Base-by-base conservation (phyloP, 176 grass and related monocot genomes). In the Oryza australiensis region DNA sequence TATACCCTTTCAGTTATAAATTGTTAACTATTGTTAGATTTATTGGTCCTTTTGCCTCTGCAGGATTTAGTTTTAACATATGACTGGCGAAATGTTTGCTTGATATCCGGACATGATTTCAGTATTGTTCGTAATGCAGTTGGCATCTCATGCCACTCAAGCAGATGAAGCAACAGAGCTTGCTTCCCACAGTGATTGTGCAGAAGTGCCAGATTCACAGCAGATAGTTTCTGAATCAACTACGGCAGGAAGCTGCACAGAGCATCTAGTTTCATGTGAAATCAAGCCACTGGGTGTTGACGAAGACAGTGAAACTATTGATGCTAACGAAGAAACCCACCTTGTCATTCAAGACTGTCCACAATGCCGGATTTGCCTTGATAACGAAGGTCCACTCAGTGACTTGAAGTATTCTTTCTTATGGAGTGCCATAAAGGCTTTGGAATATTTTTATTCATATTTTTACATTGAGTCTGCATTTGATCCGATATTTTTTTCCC, bases 361-460 rank as follows among this genome's bases (percentile, higher is more conserved):
- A 51, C 95, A 98, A 34, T 98, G 95, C 32, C 84, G 92, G 59
- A 98, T 98, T 82, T 98, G 95, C 81, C 92, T 98, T 79, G 95
- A 98, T 82, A 98, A 42, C 26, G 95, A 81, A 98, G 95, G 95
- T 98, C 48, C 67, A 71, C 66, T 65, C 73, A 42, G 51, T 72
- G 70, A 46, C n/a, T 16, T 71, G 32, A 84, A 49, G 13, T 40
- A 23, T 48, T 62, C 45, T 77, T 77, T 53, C 11, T 40, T 66
- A 84, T 11, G 33, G 26, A 73, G 27, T 72, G 43, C 63, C 14
- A 66, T 63, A 59, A 70, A 9, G 23, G 41, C 18, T 64, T 87
- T 70, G 46, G 53, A 72, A 41, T 75, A 41, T 18, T 46, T 43
- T 75, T 76, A 62, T 75, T 73, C 37, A 38, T 2, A 10, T 40